Base-by-base conservation (phyloP, 495 filamentous ascomycete genomes). In the Echria macrotheca region DNA sequence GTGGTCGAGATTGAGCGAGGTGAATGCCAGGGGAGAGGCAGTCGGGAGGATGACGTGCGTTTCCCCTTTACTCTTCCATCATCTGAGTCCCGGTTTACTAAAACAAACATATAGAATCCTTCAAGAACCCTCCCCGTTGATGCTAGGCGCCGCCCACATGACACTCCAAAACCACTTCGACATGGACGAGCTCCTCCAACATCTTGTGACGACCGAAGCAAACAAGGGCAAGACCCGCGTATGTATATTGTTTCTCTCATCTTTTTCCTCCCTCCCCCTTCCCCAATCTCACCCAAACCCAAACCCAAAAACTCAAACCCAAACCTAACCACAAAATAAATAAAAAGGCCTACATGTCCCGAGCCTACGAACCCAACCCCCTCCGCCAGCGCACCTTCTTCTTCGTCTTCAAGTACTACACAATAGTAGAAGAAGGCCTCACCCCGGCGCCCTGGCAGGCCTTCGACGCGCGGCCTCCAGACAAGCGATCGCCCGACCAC, bases 351-450 rank as follows among this genome's bases (percentile, higher is more conserved):
- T 59, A 66, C 26, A 50, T 73, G 42, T 55, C 71, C 41, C 56
- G 73, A 15, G 61, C 68, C 1, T 78, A 69, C 25, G 61, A 64
- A 10, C 23, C 55, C 1, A 62, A 70, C 22, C 28, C 48, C 1
- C 51, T 65, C 23, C 61, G 64, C 7, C 72, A 70, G 54, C 61
- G 70, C 12, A 70, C 63, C 14, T 77, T 80, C 52, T 65, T 78
- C 21, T 78, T 79, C 54, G 71, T 67, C 43, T 78, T 80, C 54
- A 76, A 79, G 49, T 79, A 77, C 42, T 77, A 73, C 53, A 64
- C 76, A 19, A 65, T 78, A 10, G 58, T 79, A 8, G 71, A 65
- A 10, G 57, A 68, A 9, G 68, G 65, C 5, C 53, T 56, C 10
- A 58, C 32, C 1, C 77, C 77, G 0, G 70, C 73, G 57, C 58